Evolutionary conservation across 208 protist species (phyloP).

Genomic region (Dictyostelium gargantuum): DNA sequence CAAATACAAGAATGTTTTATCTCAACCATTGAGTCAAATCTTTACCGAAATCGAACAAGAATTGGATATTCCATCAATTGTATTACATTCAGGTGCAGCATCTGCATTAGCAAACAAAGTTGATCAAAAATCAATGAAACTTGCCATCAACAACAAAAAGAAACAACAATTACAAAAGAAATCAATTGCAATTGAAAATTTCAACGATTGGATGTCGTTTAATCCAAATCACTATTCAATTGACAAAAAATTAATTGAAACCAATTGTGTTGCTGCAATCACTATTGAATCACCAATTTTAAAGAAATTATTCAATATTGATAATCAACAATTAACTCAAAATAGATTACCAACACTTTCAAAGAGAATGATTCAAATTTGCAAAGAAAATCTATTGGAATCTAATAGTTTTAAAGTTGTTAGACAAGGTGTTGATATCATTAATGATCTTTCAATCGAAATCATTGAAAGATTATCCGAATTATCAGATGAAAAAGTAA

Average conservation of each 20-base stretch:
- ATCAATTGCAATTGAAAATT: not conserved
- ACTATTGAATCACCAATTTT: not conserved
- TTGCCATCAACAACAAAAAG: not conserved
- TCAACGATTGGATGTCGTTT: not conserved
- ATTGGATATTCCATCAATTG: not conserved
- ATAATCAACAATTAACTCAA: not conserved
- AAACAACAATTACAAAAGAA: not conserved
- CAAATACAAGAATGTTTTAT: conserved; percentile 43
- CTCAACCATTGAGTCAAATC: conserved; percentile 2
- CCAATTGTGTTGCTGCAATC: not conserved
- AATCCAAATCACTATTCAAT: not conserved
- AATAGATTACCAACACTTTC: conserved; percentile 4
- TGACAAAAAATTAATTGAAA: not conserved
- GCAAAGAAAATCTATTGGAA: not conserved
- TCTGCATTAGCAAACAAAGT: not conserved
- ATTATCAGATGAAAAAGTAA: not conserved
- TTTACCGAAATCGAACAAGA: conserved; percentile 34
- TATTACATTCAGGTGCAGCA: not conserved
- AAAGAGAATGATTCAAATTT: not conserved
- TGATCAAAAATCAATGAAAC: not conserved
- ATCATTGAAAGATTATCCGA: conserved; percentile 26
- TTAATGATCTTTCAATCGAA: not conserved
- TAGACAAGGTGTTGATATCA: not conserved
- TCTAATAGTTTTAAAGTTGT: not conserved
- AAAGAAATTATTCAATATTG: not conserved